Evolutionary conservation across 2,329 filamentous ascomycete species (phyloP).

Genomic region (Diaporthe ampelina): DNA sequence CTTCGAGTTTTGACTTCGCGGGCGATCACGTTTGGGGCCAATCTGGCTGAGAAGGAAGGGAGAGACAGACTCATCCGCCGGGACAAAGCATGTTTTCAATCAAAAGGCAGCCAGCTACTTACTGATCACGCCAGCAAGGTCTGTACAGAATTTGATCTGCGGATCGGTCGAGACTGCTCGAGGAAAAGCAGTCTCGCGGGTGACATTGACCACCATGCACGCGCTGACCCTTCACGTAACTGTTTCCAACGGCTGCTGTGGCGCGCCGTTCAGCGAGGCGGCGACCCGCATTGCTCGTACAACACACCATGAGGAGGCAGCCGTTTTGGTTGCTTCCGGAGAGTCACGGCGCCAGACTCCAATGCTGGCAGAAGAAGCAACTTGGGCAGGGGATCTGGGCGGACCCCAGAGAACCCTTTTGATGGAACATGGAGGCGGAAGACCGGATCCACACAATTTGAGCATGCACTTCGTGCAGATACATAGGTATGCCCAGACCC

Average conservation of each 20-base stretch:
- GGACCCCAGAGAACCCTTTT: neutral
- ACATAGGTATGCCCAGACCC: neutral
- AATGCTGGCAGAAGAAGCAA: constrained; percentile 18
- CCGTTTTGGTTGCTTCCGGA: neutral
- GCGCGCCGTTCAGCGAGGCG: neutral
- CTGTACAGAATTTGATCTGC: neutral
- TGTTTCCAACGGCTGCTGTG: constrained; percentile 25
- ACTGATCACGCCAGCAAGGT: neutral
- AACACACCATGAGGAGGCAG: neutral
- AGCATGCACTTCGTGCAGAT: constrained; percentile 18
- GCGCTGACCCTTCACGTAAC: neutral
- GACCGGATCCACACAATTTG: neutral
- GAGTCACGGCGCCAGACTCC: neutral
- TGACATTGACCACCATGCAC: neutral
- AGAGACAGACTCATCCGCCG: neutral
- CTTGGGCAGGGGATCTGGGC: neutral
- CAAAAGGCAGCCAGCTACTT: constrained; percentile 10
- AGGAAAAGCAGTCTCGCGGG: constrained; percentile 14
- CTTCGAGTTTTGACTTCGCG: neutral
- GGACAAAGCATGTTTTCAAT: constrained; percentile 32
- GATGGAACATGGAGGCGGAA: neutral
- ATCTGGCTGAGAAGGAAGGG: constrained; percentile 10
- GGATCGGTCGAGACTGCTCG: constrained; percentile 19
- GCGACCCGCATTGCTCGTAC: constrained; percentile 5
- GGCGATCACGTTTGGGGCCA: constrained; percentile 9